Evolutionary conservation across 2,329 filamentous ascomycete genomes (phyloP), one percentile per base, ranked within the genome.

Genomic region (Cryoendolithus antarcticus): DNA sequence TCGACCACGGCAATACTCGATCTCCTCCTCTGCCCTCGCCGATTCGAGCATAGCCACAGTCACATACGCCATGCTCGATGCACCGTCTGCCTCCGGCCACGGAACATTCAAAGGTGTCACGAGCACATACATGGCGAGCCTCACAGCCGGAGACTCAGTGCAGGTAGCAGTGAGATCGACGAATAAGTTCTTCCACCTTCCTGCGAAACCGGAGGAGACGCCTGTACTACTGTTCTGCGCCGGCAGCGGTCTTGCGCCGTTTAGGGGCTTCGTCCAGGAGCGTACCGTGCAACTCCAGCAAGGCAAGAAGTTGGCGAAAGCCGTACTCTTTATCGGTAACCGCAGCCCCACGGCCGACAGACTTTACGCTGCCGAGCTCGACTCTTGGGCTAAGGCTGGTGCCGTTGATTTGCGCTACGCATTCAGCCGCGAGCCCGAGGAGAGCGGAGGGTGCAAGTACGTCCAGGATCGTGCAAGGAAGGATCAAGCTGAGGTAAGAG

Each of bases 171-270:
- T 63, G 2, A 59, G 63, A 43, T 50, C 62, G 31, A 58, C 58
- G 21, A 58, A 57, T 38, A 64, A 62, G 1, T 62, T 60, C 30
- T 71, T 71, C 57, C 66, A 66, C 36, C 59, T 70, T 53, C 50
- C 42, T 50, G 45, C 7, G 50, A 51, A 12, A 44, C 47, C 9
- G 50, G 48, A 5, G 43, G 55, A 29, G 3, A 63, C 57, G 0
- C 72, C 71, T 0, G 52, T 77, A 7, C 59, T 76, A 36, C 69
- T 74, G 65, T 57, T 74, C 7, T 67, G 59, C 3, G 59, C 70
- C 0, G 71, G 71, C 1, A 72, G 67, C 0, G 69, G 70, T 3
- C 53, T 72, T n/a, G 69, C 69, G 1, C 67, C 67, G 0, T 65
- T 66, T 55, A 57, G 63, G 1, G 64, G 53, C 4, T 67, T 67